Evolutionary conservation across 495 filamentous ascomycete species (phyloP), one percentile per base, ranked within the genome.

Genomic region (Aspergillus biplanus): DNA sequence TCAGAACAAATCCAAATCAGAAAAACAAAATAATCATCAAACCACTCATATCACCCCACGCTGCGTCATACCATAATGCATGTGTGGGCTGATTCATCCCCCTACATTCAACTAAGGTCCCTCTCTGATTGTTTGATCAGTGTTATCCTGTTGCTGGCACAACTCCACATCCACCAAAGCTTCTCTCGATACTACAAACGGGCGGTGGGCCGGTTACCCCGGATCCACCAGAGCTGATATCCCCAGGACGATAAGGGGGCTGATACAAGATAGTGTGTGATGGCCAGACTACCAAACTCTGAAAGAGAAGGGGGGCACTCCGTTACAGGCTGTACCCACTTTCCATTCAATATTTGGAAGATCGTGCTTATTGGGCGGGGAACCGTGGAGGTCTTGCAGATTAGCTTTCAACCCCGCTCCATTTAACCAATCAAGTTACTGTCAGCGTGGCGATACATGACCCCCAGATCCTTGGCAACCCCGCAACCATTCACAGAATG

Each of bases 391-490:
- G 42, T 47, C 58, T 57, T 52, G 63, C 57, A 49, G 52, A 37
- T 35, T 32, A 52, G 32, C 11, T 59, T 32, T 21, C 52, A 56
- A 65, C 63, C 63, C 63, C 63, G 63, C 63, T 54, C 34, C 11
- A 13, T 4, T 12, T 12, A 8, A 11, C 58, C 57, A 65, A 59
- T 60, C 21, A 33, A 15, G 12, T 16, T 12, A 7, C 15, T 7
- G 34, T 18, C 8, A 31, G 27, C 42, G 55, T 52, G 31, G 34
- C 47, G 47, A 13, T 60, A 56, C 58, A 60, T 61, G 35, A 61
- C 7, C n/a, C 57, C 63, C 57, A 58, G 63, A 65, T 65, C 57
- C 63, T 56, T 65, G 56, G 63, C 63, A 49, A 47, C 56, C 62
- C 62, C 62, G 49, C 62, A 59, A 15, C 34, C 48, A 44, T 44